phyloP scores from a whole-genome alignment of 1,284 basidiomycete species.

The Cryptococcus sp. region DNA sequence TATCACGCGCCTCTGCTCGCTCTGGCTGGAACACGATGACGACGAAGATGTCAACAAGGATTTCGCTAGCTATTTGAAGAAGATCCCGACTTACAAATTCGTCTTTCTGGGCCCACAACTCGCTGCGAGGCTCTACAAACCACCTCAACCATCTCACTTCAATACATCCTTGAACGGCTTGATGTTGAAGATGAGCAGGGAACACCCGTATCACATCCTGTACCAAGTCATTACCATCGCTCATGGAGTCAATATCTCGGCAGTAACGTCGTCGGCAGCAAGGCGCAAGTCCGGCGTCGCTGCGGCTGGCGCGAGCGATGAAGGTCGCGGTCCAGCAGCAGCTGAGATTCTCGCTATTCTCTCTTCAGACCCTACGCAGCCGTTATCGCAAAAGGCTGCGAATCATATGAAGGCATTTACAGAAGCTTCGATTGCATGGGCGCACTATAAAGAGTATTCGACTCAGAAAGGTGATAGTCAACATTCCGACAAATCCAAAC shows the following conservation, averaged over 20 bases:
- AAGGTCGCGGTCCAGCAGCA: conserved; percentile 68
- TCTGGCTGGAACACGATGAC: conserved; percentile 73
- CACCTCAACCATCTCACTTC: conserved; percentile 54
- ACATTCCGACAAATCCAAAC: conserved; percentile 6
- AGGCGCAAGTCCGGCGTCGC: conserved; percentile 2
- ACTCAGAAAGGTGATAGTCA: conserved; percentile 4
- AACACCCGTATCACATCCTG: conserved; percentile 92
- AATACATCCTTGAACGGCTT: conserved; percentile 68
- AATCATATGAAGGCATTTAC: conserved; percentile 68
- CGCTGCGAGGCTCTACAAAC: conserved; percentile 74
- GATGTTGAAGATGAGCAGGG: conserved; percentile 73
- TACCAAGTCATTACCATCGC: conserved; percentile 80
- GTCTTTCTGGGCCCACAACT: conserved; percentile 89
- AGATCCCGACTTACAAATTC: conserved; percentile 85
- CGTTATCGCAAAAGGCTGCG: conserved; percentile 44
- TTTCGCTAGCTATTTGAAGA: conserved; percentile 51
- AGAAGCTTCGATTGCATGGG: conserved; percentile 75
- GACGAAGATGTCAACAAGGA: conserved; percentile 60
- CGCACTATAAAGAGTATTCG: conserved; percentile 23
- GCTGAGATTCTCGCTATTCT: conserved; percentile 67
- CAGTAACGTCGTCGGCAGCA: neutral
- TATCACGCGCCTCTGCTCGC: conserved; percentile 76
- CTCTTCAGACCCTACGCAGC: conserved; percentile 64
- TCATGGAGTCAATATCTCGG: conserved; percentile 11
- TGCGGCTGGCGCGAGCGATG: conserved; percentile 11